Evolutionary conservation across 2,329 filamentous ascomycete genomes (phyloP), one percentile per base, ranked within the genome.

Genomic region (Paecilomyces variotii): DNA sequence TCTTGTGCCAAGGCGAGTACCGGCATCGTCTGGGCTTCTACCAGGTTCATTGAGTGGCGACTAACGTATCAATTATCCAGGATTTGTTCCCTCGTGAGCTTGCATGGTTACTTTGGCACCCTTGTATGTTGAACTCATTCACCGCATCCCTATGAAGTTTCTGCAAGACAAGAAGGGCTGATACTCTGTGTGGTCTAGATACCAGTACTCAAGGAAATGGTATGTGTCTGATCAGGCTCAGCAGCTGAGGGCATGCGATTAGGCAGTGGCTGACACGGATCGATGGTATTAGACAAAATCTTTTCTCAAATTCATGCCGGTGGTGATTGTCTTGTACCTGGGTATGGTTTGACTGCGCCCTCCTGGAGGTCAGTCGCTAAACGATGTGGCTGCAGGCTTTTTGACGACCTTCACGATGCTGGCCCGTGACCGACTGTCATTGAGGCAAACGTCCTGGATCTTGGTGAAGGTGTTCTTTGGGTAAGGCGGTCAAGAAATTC

Each of bases 141-240:
- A 56, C 56, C 34, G 56, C 62, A 52, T 32, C 59, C 59, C 59
- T 30, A 60, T 52, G 24, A 52, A 26, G n/a, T 57, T 56, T 6
- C 60, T 61, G 30, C 39, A 45, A 24, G 24, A 14, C 9, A 26
- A 32, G 52, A 32, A 24, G 11, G 19, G 54, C 54, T 56, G 28
- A 56, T 12, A 9, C 50, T 53, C 55, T 51, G 54, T 50, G 54
- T 65, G 63, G 61, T 61, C 58, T 65, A 83, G 79, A 92, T 97
- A 60, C 92, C 91, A 0, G 95, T 92, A 63, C 80, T 97, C 55
- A 94, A 94, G 71, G 90, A 93, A 71, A 97, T 97, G 92, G 89
- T 83, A 72, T 57, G 61, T 24, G 24, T 39, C 54, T 34, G 27
- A 35, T 19, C 24, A n/a, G n/a, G 50, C 34, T 52, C 50, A 51